These are phyloP conservation scores for Pestalotiopsis sp. DNA, from an alignment of 2,329 filamentous ascomycete genomes.

Conservation along the genomic window DNA sequence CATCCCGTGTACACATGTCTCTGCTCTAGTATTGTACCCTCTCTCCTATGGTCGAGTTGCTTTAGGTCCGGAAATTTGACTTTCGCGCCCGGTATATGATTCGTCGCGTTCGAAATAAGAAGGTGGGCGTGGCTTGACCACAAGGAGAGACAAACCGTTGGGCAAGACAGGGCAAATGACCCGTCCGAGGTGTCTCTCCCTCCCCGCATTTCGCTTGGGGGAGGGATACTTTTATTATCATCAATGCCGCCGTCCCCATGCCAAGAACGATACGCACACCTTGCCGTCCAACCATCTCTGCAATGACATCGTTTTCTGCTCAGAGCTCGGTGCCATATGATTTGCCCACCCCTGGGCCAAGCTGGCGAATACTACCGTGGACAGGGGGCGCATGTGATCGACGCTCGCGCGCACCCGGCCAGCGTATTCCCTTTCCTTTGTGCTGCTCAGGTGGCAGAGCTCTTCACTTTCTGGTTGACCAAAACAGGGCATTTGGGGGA, in stretches of 20 bases:
- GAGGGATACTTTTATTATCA: not conserved
- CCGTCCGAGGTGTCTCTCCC: constrained; percentile 6
- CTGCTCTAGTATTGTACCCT: not conserved
- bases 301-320: not conserved
- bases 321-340: not conserved
- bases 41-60: not conserved
- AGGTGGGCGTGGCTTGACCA: not conserved
- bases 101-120: not conserved
- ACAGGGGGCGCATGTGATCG: constrained; percentile 19
- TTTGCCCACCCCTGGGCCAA: too few relatives aligned
- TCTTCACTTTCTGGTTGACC: not conserved
- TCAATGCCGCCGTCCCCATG: not conserved
- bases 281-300: not conserved
- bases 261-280: not conserved
- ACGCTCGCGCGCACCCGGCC: not conserved
- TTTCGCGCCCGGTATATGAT: not conserved
- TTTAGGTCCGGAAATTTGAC: not conserved
- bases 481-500: too few relatives aligned
- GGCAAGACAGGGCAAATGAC: constrained; percentile 14
- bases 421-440: not conserved
- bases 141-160: not conserved
- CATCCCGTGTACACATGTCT: not conserved
- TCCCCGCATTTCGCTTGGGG: constrained; percentile 16
- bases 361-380: too few relatives aligned
- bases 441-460: not conserved